Conservation (phyloP, 179 eudicot species). For the Silene vulgaris region DNA sequence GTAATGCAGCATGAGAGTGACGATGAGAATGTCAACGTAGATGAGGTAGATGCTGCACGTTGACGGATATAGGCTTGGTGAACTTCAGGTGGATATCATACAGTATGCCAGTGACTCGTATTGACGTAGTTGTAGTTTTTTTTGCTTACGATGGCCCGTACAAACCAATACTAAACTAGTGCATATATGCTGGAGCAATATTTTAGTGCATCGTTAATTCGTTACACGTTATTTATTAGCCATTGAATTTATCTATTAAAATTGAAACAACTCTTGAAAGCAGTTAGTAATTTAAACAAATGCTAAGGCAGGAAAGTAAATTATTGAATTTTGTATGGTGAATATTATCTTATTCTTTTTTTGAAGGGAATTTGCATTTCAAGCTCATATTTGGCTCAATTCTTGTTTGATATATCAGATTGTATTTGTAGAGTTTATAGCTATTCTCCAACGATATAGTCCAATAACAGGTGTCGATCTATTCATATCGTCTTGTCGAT, state of each 20-base stretch:
- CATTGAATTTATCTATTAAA: not conserved
- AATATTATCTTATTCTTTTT: too few relatives aligned
- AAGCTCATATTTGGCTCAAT: too few relatives aligned
- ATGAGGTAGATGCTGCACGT: slow-evolving; percentile 36
- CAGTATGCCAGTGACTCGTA: slow-evolving; percentile 12
- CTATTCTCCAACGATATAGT: too few relatives aligned
- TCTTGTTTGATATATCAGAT: too few relatives aligned
- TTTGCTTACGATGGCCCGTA: not conserved
- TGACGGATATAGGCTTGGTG: slow-evolving; percentile 31
- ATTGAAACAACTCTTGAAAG: not conserved
- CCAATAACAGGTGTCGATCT: too few relatives aligned
- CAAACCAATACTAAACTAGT: not conserved
- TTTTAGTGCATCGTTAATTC: not conserved
- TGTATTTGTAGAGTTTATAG: too few relatives aligned
- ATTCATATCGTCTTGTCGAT: too few relatives aligned
- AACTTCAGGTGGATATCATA: slow-evolving; percentile 44
- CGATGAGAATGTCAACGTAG: slow-evolving; percentile 47
- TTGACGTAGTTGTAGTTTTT: not conserved
- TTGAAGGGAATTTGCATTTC: too few relatives aligned
- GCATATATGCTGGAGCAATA: not conserved
- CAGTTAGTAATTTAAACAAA: not conserved
- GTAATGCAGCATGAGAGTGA: slow-evolving; percentile 52
- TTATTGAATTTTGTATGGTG: too few relatives aligned
- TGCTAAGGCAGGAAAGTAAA: not conserved
- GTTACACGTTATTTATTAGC: not conserved